Percentiles rank a stretch among this genome's conserved stretches.
These are phyloP conservation scores for Biancaea sappan DNA, from an alignment of 306 rosid species.

Conservation along the genomic window DNA sequence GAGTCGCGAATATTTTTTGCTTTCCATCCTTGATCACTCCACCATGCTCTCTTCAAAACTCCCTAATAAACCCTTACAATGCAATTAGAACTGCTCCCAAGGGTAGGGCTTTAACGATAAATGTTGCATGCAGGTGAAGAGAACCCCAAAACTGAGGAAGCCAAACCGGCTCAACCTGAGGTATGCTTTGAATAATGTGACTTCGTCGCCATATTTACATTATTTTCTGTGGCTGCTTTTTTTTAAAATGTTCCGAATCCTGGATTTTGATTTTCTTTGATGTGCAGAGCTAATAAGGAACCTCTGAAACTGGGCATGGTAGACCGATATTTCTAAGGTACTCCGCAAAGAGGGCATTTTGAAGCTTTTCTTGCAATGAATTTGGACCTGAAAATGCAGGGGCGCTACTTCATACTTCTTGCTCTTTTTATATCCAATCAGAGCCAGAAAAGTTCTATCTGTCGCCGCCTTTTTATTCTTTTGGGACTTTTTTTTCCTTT, in stretches of 20 bases:
- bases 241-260: neutral
- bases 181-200: conserved; percentile 33
- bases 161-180: conserved; percentile 72
- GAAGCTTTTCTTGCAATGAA: conserved; percentile 47
- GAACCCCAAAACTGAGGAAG: conserved; percentile 65
- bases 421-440: conserved; percentile 44
- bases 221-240: conserved; percentile 19
- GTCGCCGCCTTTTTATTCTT: conserved; percentile 9
- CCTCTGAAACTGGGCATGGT: conserved; percentile 38
- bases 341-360: conserved; percentile 42
- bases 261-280: conserved; percentile 19
- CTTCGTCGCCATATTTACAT: conserved; percentile 9
- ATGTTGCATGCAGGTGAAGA: conserved; percentile 75
- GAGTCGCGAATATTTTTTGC: too few species aligned
- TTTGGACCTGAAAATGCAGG: conserved; percentile 36
- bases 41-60: too few species aligned
- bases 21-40: too few species aligned
- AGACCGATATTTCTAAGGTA: conserved; percentile 38
- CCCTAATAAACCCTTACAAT: neutral
- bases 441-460: conserved; percentile 48
- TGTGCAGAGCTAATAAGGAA: conserved; percentile 57
- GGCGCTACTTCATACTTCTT: conserved; percentile 35
- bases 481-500: conserved; percentile 23
- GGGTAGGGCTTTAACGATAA: neutral
- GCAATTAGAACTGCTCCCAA: conserved; percentile 6